These are phyloP conservation scores for Lasiodiplodia theobromae DNA, from an alignment of 2,329 filamentous ascomycete genomes.

Conservation along the genomic window DNA sequence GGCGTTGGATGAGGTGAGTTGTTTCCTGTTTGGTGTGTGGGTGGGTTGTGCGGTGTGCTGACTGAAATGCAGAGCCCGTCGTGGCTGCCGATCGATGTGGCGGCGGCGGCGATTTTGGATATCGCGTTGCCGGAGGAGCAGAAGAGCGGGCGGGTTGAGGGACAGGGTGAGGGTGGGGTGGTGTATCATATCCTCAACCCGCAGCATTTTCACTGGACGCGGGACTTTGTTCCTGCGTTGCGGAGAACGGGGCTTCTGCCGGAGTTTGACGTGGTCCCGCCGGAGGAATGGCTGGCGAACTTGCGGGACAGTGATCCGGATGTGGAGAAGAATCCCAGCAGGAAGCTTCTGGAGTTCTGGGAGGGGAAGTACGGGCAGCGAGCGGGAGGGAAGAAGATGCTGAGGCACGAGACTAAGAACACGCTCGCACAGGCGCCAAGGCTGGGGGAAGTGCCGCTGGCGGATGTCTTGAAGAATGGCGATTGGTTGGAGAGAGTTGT, in stretches of 20 bases:
- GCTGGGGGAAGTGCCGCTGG: background rate
- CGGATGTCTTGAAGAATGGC: background rate
- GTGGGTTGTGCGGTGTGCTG: background rate
- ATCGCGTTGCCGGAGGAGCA: background rate
- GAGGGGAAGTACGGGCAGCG: constrained; percentile 37
- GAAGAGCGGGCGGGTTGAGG: background rate
- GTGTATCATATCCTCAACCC: constrained; percentile 63
- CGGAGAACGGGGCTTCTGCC: constrained; percentile 45
- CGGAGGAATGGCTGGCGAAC: constrained; percentile 38
- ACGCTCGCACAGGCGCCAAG: background rate
- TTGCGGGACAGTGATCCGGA: constrained; percentile 36
- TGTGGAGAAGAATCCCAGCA: constrained; percentile 37
- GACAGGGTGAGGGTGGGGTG: background rate
- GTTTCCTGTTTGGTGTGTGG: background rate
- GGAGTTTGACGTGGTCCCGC: constrained; percentile 35
- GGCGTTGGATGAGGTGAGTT: constrained; percentile 47
- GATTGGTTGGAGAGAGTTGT: constrained; percentile 2
- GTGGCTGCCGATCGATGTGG: constrained; percentile 55
- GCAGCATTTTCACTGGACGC: constrained; percentile 58
- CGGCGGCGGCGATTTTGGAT: constrained; percentile 33
- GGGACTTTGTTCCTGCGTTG: constrained; percentile 61
- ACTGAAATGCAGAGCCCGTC: background rate
- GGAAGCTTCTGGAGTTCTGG: constrained; percentile 41
- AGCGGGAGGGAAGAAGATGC: background rate
- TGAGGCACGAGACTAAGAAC: background rate